phyloP scores from a whole-genome alignment of 306 rosid genomes.

The Rosa persica region DNA sequence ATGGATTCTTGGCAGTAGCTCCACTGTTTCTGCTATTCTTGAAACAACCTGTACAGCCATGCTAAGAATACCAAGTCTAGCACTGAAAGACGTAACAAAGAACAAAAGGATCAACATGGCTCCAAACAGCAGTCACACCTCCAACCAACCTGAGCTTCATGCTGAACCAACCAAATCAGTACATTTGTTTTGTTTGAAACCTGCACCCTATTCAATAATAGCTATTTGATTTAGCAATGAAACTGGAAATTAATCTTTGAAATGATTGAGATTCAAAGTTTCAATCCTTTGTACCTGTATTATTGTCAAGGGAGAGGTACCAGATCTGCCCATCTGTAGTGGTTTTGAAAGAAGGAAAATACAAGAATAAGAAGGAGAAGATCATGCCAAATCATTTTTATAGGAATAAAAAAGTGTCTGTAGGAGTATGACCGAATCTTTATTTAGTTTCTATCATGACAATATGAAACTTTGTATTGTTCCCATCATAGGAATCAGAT shows the following conservation, averaged over 20 bases:
- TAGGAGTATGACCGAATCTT: background rate
- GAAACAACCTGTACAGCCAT: conserved; percentile 71
- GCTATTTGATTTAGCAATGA: conserved; percentile 51
- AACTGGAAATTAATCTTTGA: conserved; percentile 69
- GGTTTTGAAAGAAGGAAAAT: background rate
- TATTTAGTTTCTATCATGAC: background rate
- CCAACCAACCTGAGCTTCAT: conserved; percentile 92
- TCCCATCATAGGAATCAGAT: background rate
- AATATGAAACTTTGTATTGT: background rate
- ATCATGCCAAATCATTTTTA: background rate
- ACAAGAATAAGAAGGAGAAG: background rate
- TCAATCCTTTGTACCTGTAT: no score
- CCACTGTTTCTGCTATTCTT: conserved; percentile 69
- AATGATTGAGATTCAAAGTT: no score
- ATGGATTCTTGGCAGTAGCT: conserved; percentile 58
- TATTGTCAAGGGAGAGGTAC: no score
- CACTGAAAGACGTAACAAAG: conserved; percentile 54
- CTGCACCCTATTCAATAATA: conserved; percentile 69
- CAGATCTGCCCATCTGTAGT: no score
- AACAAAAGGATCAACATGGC: conserved; percentile 25
- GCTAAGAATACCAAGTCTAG: conserved; percentile 93
- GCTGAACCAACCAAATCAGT: conserved; percentile 99
- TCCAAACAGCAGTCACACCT: conserved; percentile 85
- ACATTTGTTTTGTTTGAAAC: conserved; percentile 80
- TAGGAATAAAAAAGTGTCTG: background rate